Evolutionary conservation across 352 stramenopile species (phyloP), one percentile per base, ranked within the genome.

Genomic region (Globisporangium ultimum): DNA sequence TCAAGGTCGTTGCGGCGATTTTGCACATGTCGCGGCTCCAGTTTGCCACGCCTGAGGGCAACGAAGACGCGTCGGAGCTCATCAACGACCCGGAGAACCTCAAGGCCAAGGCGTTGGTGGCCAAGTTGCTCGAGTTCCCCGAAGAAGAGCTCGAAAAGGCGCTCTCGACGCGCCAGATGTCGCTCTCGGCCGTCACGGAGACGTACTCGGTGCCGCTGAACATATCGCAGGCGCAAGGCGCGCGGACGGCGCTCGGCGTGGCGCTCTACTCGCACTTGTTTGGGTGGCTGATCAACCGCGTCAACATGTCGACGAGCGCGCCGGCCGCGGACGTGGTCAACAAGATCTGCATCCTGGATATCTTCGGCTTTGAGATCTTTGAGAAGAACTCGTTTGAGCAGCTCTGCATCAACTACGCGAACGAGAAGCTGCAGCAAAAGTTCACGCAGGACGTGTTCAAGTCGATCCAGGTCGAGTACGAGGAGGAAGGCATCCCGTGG

Each of bases 361-460:
- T 99, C 66, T 99, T 98, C 79, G 96, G 96, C 7, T 99, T 99
- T 76, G 96, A 99, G 72, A 97, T 96, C 38, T 98, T 98, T 58
- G 84, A 97, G 51, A 87, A 85, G 56, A 99, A 99, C 74, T 97
- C 88, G 47, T 98, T 98, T 70, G 95, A 98, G 67, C 93, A 98
- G 62, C 61, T 98, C 20, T 98, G 93, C 54, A 98, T 98, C 71
- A 98, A 98, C 70, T 98, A 97, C 69, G 95, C 91, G 47, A 98
- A 98, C 65, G 93, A 98, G 65, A 93, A 95, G 48, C 76, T 98
- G 12, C 95, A 98, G 72, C 83, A 91, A 72, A 91, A 93, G 58
- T 95, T 97, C 65, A 97, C 95, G 45, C 87, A 97, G 70, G 87
- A 97, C 61, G 94, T 97, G 53, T 98, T 99, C 71, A 98, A 98